Base-by-base conservation (phyloP, 23 red algal genomes). In the Pyropia yezoensis region DNA sequence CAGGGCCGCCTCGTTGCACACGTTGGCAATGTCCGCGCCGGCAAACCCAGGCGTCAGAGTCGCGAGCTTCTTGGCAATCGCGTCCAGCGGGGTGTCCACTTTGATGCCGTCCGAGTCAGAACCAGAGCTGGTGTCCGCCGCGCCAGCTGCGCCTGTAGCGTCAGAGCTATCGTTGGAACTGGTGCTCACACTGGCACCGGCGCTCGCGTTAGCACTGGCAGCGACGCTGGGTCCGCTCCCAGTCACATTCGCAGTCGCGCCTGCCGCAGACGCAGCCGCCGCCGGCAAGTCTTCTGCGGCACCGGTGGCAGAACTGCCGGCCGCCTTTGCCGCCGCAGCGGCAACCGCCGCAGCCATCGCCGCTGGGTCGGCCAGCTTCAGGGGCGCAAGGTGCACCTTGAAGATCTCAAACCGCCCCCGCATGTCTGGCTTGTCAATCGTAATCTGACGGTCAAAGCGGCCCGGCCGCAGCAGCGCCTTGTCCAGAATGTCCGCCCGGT, bases 21-120 rank as follows among this genome's bases (percentile, higher is more conserved):
- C 87, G 54, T 98, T 98, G 1, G 94, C 94, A 83, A 98, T 98
- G 69, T 98, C 94, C 7, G 94, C 94, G n/a, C 94, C 94, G 33
- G 94, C 67, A 75, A 98, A 98, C n/a, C 94, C 94, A 11, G 94
- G 94, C 71, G 94, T 89, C 29, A 98, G 47, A 1, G 94, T 64
- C 55, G 94, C 85, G 32, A 98, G 71, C 23, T 75, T 64, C 59
- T 98, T 98, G 9, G 94, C 94, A 69, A 98, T 76, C 15, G 20
- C 58, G 7, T 62, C 59, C 39, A 47, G 11, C 11, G 39, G 39
- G 59, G 57, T 20, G 56, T 65, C 67, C 16, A 20, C 73, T 7
- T 45, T 51, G 5, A 66, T 45, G 11, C 39, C 39, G 9, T 47
- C 39, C 39, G 39, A 47, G 11, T 13, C 39, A 47, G 39, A 47